Base-by-base conservation (phyloP, 441 rosid species). In the Brassica balearica region DNA sequence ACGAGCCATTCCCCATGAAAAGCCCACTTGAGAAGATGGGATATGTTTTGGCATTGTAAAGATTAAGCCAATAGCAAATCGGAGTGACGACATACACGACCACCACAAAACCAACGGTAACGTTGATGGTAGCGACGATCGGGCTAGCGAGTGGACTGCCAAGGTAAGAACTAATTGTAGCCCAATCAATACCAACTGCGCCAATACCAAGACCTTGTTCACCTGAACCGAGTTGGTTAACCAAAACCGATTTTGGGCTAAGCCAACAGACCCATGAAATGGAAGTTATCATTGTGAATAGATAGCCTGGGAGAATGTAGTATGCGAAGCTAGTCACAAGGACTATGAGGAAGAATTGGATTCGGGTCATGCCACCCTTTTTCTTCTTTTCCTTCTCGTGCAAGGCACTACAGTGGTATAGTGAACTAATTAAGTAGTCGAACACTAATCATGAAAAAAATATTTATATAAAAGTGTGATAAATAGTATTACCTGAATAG, bases 121-220 rank as follows among this genome's bases (percentile, higher is more conserved):
- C 36, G 68, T 90, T 92, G 29, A 86, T 83, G 9, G 92, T 87
- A 5, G 97, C 95, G 36, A 90, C 89, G 87, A 90, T 78, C 0
- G 97, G 97, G 56, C 93, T 90, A 20, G 95, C 97, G 0, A 92
- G 85, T 2, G 96, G 96, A 74, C 91, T 89, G 10, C 90, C 91
- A 0, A 91, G 85, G 79, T 82, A 88, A 11, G 92, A 62, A 15
- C 90, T 78, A 71, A 91, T 72, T 4, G 94, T 86, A 29, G 90
- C 70, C 96, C 96, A 91, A 22, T 91, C 92, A 8, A 91, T 20
- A 11, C 87, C 92, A 5, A 91, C 3, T 2, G 94, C 80, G 15
- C 90, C 91, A 55, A 91, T 68, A 56, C 96, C 94, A 6, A 91
- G 88, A 25, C 94, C 96, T 4, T 66, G 17, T 38, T 81, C 55